A percentile compares a stretch with the other conserved stretches of the same genome.
Conservation (phyloP, 257 asterid species). For the Solanum stenotomum region DNA sequence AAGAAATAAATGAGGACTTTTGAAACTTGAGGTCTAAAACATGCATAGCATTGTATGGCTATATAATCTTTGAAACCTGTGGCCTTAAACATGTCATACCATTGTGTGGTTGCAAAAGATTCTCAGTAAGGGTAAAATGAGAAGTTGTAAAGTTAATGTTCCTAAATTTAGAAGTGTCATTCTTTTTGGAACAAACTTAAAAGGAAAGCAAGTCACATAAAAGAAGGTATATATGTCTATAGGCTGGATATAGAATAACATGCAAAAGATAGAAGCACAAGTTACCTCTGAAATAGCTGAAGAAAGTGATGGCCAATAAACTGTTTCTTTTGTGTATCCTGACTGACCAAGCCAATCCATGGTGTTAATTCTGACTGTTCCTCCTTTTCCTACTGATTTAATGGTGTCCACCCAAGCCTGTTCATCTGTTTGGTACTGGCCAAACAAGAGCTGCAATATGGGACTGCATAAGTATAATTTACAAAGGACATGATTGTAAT, state of each 20-base stretch:
- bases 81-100: background rate
- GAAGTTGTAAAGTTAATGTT: background rate
- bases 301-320: constrained; percentile 73
- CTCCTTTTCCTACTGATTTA: constrained; percentile 54
- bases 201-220: background rate
- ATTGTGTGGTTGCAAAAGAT: background rate
- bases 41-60: background rate
- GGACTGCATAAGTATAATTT: constrained; percentile 3
- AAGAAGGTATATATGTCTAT: background rate
- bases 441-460: constrained; percentile 54
- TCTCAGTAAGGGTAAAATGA: background rate
- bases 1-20: background rate
- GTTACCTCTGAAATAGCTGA: constrained; percentile 75
- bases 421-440: constrained; percentile 58
- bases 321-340: constrained; percentile 40
- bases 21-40: background rate
- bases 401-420: constrained; percentile 89
- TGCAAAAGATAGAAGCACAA: background rate
- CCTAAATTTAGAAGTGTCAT: background rate
- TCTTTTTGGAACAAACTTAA: background rate
- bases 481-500: background rate
- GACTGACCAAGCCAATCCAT: constrained; percentile 98
- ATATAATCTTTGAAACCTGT: background rate
- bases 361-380: constrained; percentile 58
- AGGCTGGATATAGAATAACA: background rate